Conservation (phyloP, 495 filamentous ascomycete genomes). For the Neurospora sp. region DNA sequence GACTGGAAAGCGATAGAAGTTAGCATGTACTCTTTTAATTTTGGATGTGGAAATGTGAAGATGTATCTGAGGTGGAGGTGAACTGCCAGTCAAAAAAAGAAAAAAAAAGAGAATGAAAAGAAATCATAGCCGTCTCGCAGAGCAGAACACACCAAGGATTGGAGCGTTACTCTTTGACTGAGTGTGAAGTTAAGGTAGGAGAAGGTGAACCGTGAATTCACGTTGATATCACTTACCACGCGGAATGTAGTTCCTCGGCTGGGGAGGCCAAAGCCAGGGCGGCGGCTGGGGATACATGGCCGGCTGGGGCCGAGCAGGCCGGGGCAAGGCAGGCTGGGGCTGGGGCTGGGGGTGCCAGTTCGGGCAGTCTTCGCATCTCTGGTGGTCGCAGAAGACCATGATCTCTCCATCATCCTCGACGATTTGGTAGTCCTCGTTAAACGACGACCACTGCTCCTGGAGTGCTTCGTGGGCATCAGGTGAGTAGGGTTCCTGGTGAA, state of each 20-base stretch:
- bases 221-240: background rate
- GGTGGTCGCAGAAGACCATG: background rate
- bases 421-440: background rate
- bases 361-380: background rate
- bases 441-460: background rate
- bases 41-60: no score
- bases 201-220: no score
- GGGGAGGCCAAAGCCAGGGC: background rate
- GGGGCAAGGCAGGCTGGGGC: background rate
- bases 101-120: no score
- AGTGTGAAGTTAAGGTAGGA: no score
- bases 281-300: background rate
- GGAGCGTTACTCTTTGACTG: no score
- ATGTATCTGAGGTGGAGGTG: background rate
- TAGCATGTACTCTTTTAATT: background rate
- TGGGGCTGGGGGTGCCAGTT: background rate
- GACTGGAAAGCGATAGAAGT: background rate
- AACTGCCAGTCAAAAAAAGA: no score
- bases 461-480: background rate
- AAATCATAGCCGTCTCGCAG: no score
- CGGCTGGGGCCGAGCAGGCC: background rate
- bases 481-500: background rate
- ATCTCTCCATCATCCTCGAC: background rate
- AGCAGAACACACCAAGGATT: no score
- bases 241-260: background rate